A percentile compares a stretch with the other conserved stretches of the same genome.
phyloP scores from a whole-genome alignment of 208 protist genomes.

The Phytomonas francai region DNA sequence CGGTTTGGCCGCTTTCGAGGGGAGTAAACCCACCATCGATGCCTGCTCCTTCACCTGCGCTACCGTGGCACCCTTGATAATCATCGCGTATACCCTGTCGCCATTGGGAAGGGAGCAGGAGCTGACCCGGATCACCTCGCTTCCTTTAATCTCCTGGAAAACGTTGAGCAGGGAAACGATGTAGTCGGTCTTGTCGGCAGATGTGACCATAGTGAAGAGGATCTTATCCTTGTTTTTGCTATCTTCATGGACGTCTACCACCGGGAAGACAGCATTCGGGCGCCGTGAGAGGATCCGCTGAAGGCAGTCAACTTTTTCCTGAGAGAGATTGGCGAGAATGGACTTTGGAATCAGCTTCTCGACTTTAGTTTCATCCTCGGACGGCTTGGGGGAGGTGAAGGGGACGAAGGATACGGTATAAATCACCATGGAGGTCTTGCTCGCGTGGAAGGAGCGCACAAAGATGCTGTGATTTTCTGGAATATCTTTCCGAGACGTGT shows the following conservation, averaged over 20 bases:
- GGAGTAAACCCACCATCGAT: slow-evolving; percentile 60
- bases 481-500: slow-evolving; percentile 24
- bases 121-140: slow-evolving; percentile 35
- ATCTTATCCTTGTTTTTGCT: slow-evolving; percentile 20
- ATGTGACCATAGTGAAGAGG: slow-evolving; percentile 62
- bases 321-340: slow-evolving; percentile 32
- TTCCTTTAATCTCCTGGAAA: slow-evolving; percentile 57
- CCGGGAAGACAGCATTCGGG: slow-evolving; percentile 43
- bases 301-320: slow-evolving; percentile 36
- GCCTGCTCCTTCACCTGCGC: slow-evolving; percentile 37
- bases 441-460: slow-evolving; percentile 28
- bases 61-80: slow-evolving; percentile 30
- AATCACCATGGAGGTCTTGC: slow-evolving; percentile 28
- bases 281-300: slow-evolving; percentile 59
- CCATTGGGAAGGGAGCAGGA: slow-evolving; percentile 79
- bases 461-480: slow-evolving; percentile 26
- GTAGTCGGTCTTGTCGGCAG: slow-evolving; percentile 49
- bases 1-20: slow-evolving; percentile 54
- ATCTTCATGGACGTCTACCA: slow-evolving; percentile 27
- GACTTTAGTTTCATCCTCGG: slow-evolving; percentile 23
- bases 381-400: slow-evolving; percentile 29
- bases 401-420: slow-evolving; percentile 43
- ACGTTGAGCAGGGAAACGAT: slow-evolving; percentile 56
- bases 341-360: slow-evolving; percentile 37
- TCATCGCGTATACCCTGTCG: slow-evolving; percentile 65